phyloP scores from a whole-genome alignment of 192 early-diverging fungal genomes.

The Backusella liffmaniae region DNA sequence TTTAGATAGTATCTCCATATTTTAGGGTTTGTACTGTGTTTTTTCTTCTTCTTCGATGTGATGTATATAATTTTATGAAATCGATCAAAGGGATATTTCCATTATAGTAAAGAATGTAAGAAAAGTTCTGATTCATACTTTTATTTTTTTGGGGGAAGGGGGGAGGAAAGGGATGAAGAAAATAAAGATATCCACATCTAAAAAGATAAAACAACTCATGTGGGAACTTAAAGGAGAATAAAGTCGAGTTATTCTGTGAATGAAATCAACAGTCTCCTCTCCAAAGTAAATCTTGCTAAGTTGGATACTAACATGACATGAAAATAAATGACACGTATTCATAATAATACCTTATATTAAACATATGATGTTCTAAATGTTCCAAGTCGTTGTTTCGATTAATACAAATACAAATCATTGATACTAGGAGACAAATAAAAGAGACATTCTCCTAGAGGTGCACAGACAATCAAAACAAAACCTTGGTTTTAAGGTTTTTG shows the following conservation, averaged over 20 bases:
- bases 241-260: background rate
- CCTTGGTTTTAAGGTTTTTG: background rate
- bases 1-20: background rate
- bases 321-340: background rate
- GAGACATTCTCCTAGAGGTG: background rate
- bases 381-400: background rate
- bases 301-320: background rate
- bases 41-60: background rate
- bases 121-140: background rate
- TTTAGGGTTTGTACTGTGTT: background rate
- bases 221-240: background rate
- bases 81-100: background rate
- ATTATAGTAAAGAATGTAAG: conserved; percentile 3
- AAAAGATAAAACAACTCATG: background rate
- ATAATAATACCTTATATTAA: background rate
- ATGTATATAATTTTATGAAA: background rate
- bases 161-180: background rate
- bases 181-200: background rate
- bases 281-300: background rate
- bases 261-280: background rate
- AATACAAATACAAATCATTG: background rate
- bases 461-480: background rate
- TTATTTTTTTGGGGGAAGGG: background rate
- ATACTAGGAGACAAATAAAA: background rate
- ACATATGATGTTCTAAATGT: background rate